Conservation (phyloP, 257 asterid species). For the Perilla frutescens region DNA sequence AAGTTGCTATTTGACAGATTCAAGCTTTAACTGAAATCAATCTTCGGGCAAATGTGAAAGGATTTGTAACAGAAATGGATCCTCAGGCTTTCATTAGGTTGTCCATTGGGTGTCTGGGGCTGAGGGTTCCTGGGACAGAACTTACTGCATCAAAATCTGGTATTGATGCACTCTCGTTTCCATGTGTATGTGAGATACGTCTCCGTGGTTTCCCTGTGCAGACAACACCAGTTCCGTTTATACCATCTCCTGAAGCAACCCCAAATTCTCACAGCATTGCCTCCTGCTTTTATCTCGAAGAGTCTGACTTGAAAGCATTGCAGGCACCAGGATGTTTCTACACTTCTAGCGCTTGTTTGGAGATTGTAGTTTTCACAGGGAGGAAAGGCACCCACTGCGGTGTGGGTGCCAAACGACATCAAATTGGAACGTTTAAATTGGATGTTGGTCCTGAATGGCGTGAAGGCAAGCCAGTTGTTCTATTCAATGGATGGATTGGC, state of each 20-base stretch:
- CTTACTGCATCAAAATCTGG: slow-evolving; percentile 56
- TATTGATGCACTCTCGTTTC: slow-evolving; percentile 58
- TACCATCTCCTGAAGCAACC: slow-evolving; percentile 72
- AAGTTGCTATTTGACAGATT: slow-evolving; percentile 29
- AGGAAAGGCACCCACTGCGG: slow-evolving; percentile 87
- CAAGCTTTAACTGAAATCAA: background rate
- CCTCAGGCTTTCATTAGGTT: slow-evolving; percentile 91
- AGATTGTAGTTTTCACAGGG: slow-evolving; percentile 79
- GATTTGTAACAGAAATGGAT: slow-evolving; percentile 66
- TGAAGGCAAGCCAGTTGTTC: slow-evolving; percentile 77
- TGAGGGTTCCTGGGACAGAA: slow-evolving; percentile 61
- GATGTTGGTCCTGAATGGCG: slow-evolving; percentile 92
- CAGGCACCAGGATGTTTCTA: slow-evolving; percentile 80
- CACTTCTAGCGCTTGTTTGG: slow-evolving; percentile 69
- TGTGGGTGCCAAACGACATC: slow-evolving; percentile 77
- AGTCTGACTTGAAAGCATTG: slow-evolving; percentile 78
- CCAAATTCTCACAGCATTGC: slow-evolving; percentile 66
- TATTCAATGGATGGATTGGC: slow-evolving; percentile 88
- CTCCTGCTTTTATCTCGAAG: slow-evolving; percentile 87
- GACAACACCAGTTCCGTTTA: slow-evolving; percentile 69
- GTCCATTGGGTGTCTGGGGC: slow-evolving; percentile 85
- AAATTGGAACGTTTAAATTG: slow-evolving; percentile 76
- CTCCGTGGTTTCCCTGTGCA: slow-evolving; percentile 98
- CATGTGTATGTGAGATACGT: slow-evolving; percentile 91
- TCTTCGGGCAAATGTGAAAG: too few relatives aligned